Conservation (phyloP, 306 rosid species). For the Albizia julibrissin region DNA sequence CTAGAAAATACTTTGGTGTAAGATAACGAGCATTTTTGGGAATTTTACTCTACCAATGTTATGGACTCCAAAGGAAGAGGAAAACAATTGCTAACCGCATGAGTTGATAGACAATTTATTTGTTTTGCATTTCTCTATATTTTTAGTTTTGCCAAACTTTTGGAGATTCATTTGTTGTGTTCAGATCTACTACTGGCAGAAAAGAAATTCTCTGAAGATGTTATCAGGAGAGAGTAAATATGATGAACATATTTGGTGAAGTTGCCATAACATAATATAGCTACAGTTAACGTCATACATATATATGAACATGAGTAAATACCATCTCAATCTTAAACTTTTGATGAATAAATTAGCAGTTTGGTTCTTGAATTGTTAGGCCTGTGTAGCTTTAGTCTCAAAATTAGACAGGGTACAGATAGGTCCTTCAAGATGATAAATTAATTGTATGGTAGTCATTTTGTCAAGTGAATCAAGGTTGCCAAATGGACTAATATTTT, state of each 20-base stretch:
- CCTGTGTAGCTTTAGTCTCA: not conserved
- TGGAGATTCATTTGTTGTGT: not conserved
- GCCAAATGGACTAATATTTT: not conserved
- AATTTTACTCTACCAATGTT: not conserved
- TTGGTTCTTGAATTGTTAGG: not conserved
- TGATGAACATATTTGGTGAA: not conserved
- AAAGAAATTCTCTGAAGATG: slow-evolving; percentile 1
- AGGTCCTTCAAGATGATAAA: not conserved
- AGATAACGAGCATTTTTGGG: not conserved
- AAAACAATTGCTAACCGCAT: not conserved
- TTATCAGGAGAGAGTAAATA: not conserved
- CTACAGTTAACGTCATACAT: not conserved
- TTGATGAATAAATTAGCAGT: not conserved
- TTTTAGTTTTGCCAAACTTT: not conserved
- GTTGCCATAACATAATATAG: not conserved
- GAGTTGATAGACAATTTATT: not conserved
- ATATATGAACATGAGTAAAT: not conserved
- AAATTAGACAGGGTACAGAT: not conserved
- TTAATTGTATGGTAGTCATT: not conserved
- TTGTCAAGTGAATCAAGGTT: not conserved
- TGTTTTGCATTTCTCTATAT: slow-evolving; percentile 19
- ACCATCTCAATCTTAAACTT: not conserved
- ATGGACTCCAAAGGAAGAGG: not conserved
- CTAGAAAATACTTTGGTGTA: too few species aligned
- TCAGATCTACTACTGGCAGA: not conserved